These are phyloP conservation scores for Yamadazyma siamensis DNA, from an alignment of 1,139 yeast species.

Conservation along the genomic window DNA sequence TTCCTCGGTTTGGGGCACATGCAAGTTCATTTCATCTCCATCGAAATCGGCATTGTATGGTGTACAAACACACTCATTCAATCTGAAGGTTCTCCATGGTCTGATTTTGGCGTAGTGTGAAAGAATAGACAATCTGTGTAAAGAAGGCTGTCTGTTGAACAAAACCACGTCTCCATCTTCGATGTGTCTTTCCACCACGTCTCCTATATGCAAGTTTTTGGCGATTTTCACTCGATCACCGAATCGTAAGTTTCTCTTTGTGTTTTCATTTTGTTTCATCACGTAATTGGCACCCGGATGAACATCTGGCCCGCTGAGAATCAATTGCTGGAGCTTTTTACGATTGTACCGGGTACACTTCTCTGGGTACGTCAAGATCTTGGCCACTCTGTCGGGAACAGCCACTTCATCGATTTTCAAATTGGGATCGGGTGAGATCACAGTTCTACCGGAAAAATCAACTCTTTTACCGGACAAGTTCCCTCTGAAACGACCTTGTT, in stretches of 20 bases:
- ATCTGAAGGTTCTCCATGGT: conserved; percentile 97
- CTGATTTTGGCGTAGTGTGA: conserved; percentile 94
- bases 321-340: conserved; percentile 67
- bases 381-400: conserved; percentile 95
- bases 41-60: conserved; percentile 99
- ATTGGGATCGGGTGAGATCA: conserved; percentile 98
- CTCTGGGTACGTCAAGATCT: conserved; percentile 94
- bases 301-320: conserved; percentile 78
- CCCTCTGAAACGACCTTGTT: conserved; percentile 98
- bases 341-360: conserved; percentile 86
- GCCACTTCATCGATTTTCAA: conserved; percentile 94
- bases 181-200: conserved; percentile 94
- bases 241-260: conserved; percentile 83
- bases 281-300: conserved; percentile 98
- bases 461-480: conserved; percentile 98
- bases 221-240: conserved; percentile 85
- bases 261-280: conserved; percentile 75
- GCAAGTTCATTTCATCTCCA: conserved; percentile 99
- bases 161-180: conserved; percentile 96
- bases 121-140: conserved; percentile 89
- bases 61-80: conserved; percentile 98
- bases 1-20: conserved; percentile 98
- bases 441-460: conserved; percentile 97
- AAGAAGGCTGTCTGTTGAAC: conserved; percentile 96
- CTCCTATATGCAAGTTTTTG: conserved; percentile 75